These are phyloP conservation scores for Fusarium caatingaense DNA, from an alignment of 2,329 filamentous ascomycete species.

Conservation along the genomic window DNA sequence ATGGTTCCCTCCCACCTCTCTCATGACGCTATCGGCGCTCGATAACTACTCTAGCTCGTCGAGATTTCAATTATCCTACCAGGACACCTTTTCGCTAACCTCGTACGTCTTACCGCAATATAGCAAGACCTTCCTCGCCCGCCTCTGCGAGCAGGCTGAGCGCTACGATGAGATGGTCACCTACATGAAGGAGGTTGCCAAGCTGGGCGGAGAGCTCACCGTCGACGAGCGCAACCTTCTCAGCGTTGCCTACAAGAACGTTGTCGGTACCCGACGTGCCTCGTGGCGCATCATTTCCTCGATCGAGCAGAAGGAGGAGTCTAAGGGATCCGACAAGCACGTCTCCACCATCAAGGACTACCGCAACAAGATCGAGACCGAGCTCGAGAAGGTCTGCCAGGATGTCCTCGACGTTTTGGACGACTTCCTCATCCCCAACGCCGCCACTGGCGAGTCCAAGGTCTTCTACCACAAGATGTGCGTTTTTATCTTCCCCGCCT, in stretches of 20 bases:
- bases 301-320: conserved; percentile 99
- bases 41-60: conserved; percentile 30
- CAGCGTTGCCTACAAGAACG: conserved; percentile 99
- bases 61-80: conserved; percentile 35
- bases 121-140: conserved; percentile 99
- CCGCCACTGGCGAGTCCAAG: conserved; percentile 97
- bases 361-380: conserved; percentile 97
- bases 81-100: conserved; percentile 45
- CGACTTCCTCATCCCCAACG: conserved; percentile 92
- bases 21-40: conserved; percentile 24
- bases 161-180: conserved; percentile 99
- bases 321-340: conserved; percentile 97
- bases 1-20: conserved; percentile 28
- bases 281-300: conserved; percentile 99
- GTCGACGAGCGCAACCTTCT: conserved; percentile 99
- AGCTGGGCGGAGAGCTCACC: conserved; percentile 81
- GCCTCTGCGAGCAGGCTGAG: conserved; percentile 99
- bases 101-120: conserved; percentile 43
- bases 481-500: conserved; percentile 54
- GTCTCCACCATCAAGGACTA: conserved; percentile 94
- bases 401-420: conserved; percentile 97
- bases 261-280: conserved; percentile 96
- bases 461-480: conserved; percentile 99
- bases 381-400: conserved; percentile 98
- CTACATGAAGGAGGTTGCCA: conserved; percentile 99